These are phyloP conservation scores for Arachis stenosperma DNA, from an alignment of 306 rosid genomes.

Conservation along the genomic window DNA sequence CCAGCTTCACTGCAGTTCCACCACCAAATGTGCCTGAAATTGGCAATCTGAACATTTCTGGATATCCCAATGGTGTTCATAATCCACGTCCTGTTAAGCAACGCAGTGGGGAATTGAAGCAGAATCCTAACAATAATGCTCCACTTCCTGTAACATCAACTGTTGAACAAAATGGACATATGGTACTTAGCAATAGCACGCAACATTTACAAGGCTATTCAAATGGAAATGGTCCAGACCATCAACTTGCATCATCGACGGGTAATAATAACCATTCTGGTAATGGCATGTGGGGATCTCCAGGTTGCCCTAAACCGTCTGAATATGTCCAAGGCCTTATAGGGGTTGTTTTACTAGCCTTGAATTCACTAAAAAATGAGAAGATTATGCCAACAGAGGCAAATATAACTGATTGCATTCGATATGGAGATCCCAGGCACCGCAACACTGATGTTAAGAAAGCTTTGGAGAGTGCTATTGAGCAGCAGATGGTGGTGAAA, in stretches of 20 bases:
- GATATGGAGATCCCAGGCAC: slow-evolving; percentile 81
- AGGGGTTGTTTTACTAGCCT: slow-evolving; percentile 80
- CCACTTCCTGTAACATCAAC: slow-evolving; percentile 47
- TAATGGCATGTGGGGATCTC: slow-evolving; percentile 76
- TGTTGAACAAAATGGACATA: slow-evolving; percentile 58
- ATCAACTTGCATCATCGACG: slow-evolving; percentile 42
- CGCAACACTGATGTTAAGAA: slow-evolving; percentile 76
- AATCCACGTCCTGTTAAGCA: slow-evolving; percentile 48
- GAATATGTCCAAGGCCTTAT: slow-evolving; percentile 82
- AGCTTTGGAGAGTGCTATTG: slow-evolving; percentile 81
- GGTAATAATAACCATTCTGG: slow-evolving; percentile 48
- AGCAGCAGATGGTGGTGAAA: slow-evolving; percentile 79
- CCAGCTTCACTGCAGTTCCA: slow-evolving; percentile 53
- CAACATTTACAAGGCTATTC: slow-evolving; percentile 55
- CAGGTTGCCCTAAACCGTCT: slow-evolving; percentile 74
- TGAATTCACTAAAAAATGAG: slow-evolving; percentile 71
- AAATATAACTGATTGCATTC: slow-evolving; percentile 80
- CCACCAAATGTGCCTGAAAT: slow-evolving; percentile 54
- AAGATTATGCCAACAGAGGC: slow-evolving; percentile 85
- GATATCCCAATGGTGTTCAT: slow-evolving; percentile 49
- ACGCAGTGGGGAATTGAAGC: slow-evolving; percentile 56
- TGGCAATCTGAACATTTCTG: slow-evolving; percentile 59
- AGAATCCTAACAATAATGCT: slow-evolving; percentile 47
- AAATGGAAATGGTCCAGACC: slow-evolving; percentile 53
- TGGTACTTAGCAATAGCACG: slow-evolving; percentile 48